Evolutionary conservation across 148 eudicot species (phyloP), one percentile per base, ranked within the genome.

Genomic region (Beta vulgaris): DNA sequence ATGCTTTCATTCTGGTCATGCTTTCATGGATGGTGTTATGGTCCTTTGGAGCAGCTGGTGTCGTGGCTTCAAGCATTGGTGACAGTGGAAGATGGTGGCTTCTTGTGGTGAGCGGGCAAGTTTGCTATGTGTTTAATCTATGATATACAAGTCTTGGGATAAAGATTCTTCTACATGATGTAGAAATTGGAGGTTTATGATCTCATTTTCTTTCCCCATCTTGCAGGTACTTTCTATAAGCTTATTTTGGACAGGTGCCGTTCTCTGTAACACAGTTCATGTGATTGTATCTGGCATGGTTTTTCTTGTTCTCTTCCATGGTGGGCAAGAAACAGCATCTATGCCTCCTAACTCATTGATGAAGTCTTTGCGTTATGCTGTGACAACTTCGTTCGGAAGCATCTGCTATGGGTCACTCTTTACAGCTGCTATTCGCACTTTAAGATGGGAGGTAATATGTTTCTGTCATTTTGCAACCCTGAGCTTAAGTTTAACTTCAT

Each of bases 71-170:
- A 78, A 88, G 92, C 80, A 70, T 92, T 69, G 90, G 92, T 53
- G 98, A 90, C 68, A 68, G 90, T 75, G 93, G 97, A 75, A 87
- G 91, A 76, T 95, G 98, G 98, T 92, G 93, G 96, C 91, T 95
- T 82, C 98, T 95, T 87, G 85, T 85, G 98, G 98, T 95, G 93
- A 95, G 98, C 90, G 77, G 97, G 93, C 92, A 89, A 89, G 93
- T 95, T 88, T 84, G 82, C 80, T 82, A 54, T 80, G 81, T 76
- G 76, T 77, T 71, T 44, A 61, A 55, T 77, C 36, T 51, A 35
- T 74, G 13, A 10, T 51, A 74, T 73, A 60, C 19, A 51, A 29
- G 29, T 73, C 65, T 13, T 40, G 59, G 62, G 55, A 53, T 49
- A 37, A 11, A 61, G 11, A 13, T 36, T 11, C 55, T 28, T 49